Percentiles rank a stretch among this genome's conserved stretches.
Evolutionary conservation across 495 filamentous ascomycete genomes (phyloP).

Genomic region (Neurospora pannonica): DNA sequence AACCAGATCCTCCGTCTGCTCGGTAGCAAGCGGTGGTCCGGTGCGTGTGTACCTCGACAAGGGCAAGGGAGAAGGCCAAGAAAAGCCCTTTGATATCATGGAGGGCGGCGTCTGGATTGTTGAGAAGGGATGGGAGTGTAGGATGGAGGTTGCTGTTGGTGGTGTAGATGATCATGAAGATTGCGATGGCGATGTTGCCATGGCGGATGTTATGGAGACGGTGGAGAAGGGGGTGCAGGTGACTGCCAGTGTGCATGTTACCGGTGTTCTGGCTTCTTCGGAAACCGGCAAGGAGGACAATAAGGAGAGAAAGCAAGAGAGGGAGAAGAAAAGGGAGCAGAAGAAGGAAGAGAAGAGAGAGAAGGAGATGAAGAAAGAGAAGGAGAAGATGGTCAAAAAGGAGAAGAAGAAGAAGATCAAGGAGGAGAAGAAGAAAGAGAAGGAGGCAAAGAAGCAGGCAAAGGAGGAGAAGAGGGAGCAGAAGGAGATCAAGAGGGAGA

Average conservation of each 20-base stretch:
- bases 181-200: no score
- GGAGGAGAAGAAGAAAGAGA: not conserved
- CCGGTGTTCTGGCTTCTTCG: not conserved
- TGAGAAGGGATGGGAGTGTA: not conserved
- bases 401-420: not conserved
- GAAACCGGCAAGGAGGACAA: no score
- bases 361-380: no score
- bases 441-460: not conserved
- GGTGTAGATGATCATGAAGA: not conserved
- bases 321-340: not conserved
- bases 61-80: not conserved
- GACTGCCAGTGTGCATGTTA: not conserved
- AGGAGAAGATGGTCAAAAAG: no score
- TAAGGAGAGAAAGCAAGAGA: no score
- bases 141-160: not conserved
- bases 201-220: no score
- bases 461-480: not conserved
- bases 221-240: not conserved
- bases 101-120: not conserved
- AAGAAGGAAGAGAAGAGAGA: not conserved
- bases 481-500: not conserved
- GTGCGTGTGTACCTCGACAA: not conserved
- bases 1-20: not conserved
- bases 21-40: not conserved
- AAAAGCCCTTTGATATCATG: not conserved